Base-by-base conservation (phyloP, 2,329 filamentous ascomycete species). In the Neocatenulostroma microsporum region DNA sequence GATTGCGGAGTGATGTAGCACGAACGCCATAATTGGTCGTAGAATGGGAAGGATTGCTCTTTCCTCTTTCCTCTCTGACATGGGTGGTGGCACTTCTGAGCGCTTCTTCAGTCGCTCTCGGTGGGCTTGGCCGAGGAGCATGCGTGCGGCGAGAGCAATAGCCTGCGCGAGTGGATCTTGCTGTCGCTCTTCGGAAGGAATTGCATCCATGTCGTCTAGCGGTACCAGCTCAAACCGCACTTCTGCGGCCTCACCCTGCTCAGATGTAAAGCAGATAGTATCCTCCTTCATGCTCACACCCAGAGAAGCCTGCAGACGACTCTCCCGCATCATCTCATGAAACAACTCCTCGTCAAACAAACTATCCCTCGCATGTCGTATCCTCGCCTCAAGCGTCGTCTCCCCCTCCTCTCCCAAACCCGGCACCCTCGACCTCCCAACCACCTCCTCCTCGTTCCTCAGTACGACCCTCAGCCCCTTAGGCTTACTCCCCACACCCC, bases 291-390 rank as follows among this genome's bases (percentile, higher is more conserved):
- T 73, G 18, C 72, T 73, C 10, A 95, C 80, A 9, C 80, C 76
- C 42, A 84, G 79, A 9, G 79, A 77, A 3, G 80, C 71, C 15
- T 94, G 67, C 0, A 72, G 72, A 12, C 87, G 80, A 0, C 83
- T 79, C 62, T 98, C 91, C 13, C 85, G 74, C 35, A 81, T 80
- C 41, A 96, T 69, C 61, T 98, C 91, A 49, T 94, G 80, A 73
- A 87, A 95, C 2, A 98, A 66, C 56, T 98, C 91, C 54, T 88
- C 80, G 19, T 84, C 78, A 50, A 84, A 87, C 14, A 89, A 70
- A 33, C 82, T 85, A 58, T 91, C 82, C 39, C 84, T 73, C 2
- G 84, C 82, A 49, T 84, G 76, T 13, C 80, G 74, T 21, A 93
- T 83, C 8, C 79, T 72, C 20, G 76, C 69, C 47, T 85, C 77